Evolutionary conservation across 2,329 filamentous ascomycete genomes (phyloP).

Genomic region (Colletotrichum sp.): DNA sequence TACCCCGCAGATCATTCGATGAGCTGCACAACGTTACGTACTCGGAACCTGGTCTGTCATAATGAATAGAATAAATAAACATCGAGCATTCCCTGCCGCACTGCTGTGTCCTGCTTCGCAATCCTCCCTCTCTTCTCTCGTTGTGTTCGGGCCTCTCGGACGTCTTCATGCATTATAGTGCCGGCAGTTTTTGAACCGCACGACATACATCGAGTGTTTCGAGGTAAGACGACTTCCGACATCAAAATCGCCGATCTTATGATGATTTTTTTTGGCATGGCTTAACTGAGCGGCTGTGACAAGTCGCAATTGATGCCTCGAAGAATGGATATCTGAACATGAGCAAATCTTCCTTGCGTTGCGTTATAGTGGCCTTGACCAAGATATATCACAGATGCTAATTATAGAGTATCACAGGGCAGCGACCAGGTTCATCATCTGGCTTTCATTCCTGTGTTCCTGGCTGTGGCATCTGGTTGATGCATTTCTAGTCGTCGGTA

Average conservation of each 20-base stretch:
- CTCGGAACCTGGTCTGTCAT: neutral
- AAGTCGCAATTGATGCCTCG: conserved; percentile 25
- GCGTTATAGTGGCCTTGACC: neutral
- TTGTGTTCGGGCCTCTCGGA: neutral
- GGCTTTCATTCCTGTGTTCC: too few species aligned
- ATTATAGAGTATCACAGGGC: neutral
- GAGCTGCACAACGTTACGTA: conserved; percentile 9
- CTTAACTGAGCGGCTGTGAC: conserved; percentile 33
- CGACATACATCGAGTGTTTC: neutral
- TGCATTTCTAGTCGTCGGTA: too few species aligned
- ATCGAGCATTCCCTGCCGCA: neutral
- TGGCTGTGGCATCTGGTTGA: too few species aligned
- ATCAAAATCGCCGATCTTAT: conserved; percentile 9
- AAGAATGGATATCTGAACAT: conserved; percentile 34
- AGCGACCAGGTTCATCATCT: neutral
- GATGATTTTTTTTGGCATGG: conserved; percentile 37
- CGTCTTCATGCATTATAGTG: neutral
- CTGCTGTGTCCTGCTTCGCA: neutral
- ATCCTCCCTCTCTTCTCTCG: neutral
- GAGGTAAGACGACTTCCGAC: neutral
- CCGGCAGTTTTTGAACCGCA: neutral
- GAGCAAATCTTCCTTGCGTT: neutral
- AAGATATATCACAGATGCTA: neutral
- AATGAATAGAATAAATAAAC: neutral
- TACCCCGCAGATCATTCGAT: conserved; percentile 15